These are phyloP conservation scores for Scytalidium sp. DNA, from an alignment of 2,329 filamentous ascomycete species.

Conservation along the genomic window DNA sequence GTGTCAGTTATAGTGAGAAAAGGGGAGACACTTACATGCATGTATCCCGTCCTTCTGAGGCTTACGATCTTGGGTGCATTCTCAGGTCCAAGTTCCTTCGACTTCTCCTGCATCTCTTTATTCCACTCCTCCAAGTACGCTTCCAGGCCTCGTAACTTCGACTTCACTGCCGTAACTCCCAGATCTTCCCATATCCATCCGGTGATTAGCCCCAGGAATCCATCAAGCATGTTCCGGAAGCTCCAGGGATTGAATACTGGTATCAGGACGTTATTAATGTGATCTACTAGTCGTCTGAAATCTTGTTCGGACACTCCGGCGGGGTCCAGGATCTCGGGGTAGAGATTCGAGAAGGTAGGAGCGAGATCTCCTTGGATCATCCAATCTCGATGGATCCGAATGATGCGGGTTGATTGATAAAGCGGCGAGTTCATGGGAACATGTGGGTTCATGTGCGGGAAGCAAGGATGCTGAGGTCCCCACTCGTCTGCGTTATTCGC, in stretches of 20 bases:
- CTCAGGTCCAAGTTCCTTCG: conserved; percentile 44
- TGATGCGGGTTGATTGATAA: conserved; percentile 78
- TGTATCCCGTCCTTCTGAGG: conserved; percentile 79
- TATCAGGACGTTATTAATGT: conserved; percentile 74
- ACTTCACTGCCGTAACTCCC: conserved; percentile 74
- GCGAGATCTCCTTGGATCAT: conserved; percentile 85
- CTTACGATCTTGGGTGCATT: conserved; percentile 70
- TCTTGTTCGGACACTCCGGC: conserved; percentile 78
- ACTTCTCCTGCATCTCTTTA: conserved; percentile 58
- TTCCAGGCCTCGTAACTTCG: conserved; percentile 67
- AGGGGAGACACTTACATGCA: conserved; percentile 63
- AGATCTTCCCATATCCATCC: conserved; percentile 95
- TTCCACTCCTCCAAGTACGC: conserved; percentile 88
- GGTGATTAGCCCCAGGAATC: conserved; percentile 74
- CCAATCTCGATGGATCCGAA: conserved; percentile 90
- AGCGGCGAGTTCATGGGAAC: conserved; percentile 75
- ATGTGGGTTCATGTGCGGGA: conserved; percentile 88
- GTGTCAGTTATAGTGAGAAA: neutral
- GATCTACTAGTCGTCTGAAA: conserved; percentile 78
- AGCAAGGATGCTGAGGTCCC: conserved; percentile 93
- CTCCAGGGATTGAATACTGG: conserved; percentile 79
- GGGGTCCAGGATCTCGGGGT: conserved; percentile 92
- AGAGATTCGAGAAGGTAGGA: conserved; percentile 90
- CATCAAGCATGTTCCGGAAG: conserved; percentile 75
- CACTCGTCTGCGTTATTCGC: conserved; percentile 67